Base-by-base conservation (phyloP, 768 basidiomycete genomes). In the Hysterangium stoloniferum region DNA sequence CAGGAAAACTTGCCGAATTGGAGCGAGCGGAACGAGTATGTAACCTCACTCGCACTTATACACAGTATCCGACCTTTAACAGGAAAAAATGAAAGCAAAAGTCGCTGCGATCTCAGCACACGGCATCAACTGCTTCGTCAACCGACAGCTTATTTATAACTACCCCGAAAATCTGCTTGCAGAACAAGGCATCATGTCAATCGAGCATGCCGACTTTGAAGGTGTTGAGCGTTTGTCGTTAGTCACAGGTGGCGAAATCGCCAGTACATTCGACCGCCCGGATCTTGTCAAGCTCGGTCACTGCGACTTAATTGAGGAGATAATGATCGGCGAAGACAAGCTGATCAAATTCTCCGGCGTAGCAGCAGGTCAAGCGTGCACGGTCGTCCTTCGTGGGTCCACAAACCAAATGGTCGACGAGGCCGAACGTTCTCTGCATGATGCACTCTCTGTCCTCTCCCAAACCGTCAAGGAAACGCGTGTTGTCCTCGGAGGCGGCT, bases 71-170 rank as follows among this genome's bases (percentile, higher is more conserved):
- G 35, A 38, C 55, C 25, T 8, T 28, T 8, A 15, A n/a, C 61
- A 93, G 89, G 96, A 97, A 72, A 98, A 99, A 77, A 99, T 99
- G 96, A 96, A 95, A 70, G 84, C 80, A 53, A 99, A 98, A 71
- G 94, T 99, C 5, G 89, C 92, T 40, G 81, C 84, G 12, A 98
- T 99, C 60, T 91, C 93, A 4, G 67, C 86, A 0, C 93, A 96
- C 58, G 95, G 95, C 46, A 90, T 98, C 72, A 98, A 91, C 61
- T 85, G 83, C 67, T 98, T 99, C 65, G 92, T 98, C 56, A 99
- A 99, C 71, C 80, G 96, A 45, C 96, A 99, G 64, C 77, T 99
- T 38, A 90, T 99, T 69, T 99, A 98, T 80, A 98, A 99, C 76
- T 98, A 97, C 64, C 96, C 96, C 36, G 96, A 99, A 66, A 89